Evolutionary conservation across 768 basidiomycete genomes (phyloP), one percentile per base, ranked within the genome.

Genomic region (Lenzites betulinus): DNA sequence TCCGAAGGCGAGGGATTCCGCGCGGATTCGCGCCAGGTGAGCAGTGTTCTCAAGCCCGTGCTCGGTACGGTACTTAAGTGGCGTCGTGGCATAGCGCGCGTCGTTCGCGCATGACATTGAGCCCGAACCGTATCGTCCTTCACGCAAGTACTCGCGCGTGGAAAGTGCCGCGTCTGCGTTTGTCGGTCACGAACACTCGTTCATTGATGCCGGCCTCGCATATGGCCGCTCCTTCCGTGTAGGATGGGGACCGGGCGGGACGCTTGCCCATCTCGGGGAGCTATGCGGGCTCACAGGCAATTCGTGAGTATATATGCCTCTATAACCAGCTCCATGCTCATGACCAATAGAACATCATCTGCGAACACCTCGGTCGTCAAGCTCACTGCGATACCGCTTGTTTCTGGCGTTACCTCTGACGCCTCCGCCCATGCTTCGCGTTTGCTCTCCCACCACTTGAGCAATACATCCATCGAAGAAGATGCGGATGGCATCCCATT

Each of bases 191-290:
- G 94, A 96, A 71, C 83, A 80, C 3, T 78, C 81, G 28, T 75
- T 86, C 44, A 77, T 85, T 12, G 96, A 99, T 73, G 90, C 92
- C 16, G 95, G 94, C 0, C 77, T 98, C 36, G 83, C 90, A 0
- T 76, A 95, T 57, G 95, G 95, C 13, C 83, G 93, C 18, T 92
- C 91, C 13, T 97, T 94, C 73, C 82, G 94, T 58, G 92, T 90
- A 2, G 87, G 92, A 4, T 98, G 95, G 93, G 93, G 95, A 20
- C 88, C 91, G 1, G 81, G 83, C 38, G 93, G 93, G 0, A 79
- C 78, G 39, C 70, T 98, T 7, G 87, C 87, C 12, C 89, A 93
- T 72, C 72, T 89, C 12, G 95, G 93, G n/a, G 78, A 79, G 50
- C 75, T 96, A 63, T 88, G 90, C 74, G 76, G 79, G 7, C 86